A percentile compares a stretch with the other conserved stretches of the same genome.
Evolutionary conservation across 768 basidiomycete species (phyloP).

Genomic region (Lactarius quietus): DNA sequence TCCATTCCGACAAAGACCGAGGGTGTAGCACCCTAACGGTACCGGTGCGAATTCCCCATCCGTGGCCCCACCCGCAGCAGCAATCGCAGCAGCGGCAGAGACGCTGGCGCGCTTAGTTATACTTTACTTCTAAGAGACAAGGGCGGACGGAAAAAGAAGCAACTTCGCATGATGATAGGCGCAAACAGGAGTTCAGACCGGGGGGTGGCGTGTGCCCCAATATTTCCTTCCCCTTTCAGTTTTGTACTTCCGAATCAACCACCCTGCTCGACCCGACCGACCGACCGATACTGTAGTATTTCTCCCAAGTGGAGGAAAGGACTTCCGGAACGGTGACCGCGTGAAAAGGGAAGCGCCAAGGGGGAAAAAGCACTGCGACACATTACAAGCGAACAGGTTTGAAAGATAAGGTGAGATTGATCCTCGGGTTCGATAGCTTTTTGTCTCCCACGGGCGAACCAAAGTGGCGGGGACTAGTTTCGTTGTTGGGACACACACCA

Average conservation of each 20-base stretch:
- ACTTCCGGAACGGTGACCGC: neutral
- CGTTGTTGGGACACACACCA: neutral
- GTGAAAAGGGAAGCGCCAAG: neutral
- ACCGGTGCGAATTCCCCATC: too few relatives aligned
- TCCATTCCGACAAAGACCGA: neutral
- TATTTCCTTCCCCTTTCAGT: neutral
- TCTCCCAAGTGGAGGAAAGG: neutral
- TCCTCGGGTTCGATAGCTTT: neutral
- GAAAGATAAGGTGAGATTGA: neutral
- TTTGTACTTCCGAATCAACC: too few relatives aligned
- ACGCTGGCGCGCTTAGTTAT: too few relatives aligned
- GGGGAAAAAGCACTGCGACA: neutral
- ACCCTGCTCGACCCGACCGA: neutral
- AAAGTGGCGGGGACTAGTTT: neutral
- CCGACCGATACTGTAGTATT: too few relatives aligned
- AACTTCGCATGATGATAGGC: neutral
- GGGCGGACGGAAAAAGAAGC: neutral
- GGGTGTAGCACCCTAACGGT: too few relatives aligned
- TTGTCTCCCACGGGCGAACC: neutral
- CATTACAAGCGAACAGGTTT: neutral
- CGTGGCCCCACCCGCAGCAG: too few relatives aligned
- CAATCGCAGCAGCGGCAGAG: too few relatives aligned
- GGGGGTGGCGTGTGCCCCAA: neutral
- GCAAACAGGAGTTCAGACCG: neutral
- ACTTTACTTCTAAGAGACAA: neutral